Evolutionary conservation across 1,139 yeast genomes (phyloP).

Genomic region (Candida tetrigidarum): DNA sequence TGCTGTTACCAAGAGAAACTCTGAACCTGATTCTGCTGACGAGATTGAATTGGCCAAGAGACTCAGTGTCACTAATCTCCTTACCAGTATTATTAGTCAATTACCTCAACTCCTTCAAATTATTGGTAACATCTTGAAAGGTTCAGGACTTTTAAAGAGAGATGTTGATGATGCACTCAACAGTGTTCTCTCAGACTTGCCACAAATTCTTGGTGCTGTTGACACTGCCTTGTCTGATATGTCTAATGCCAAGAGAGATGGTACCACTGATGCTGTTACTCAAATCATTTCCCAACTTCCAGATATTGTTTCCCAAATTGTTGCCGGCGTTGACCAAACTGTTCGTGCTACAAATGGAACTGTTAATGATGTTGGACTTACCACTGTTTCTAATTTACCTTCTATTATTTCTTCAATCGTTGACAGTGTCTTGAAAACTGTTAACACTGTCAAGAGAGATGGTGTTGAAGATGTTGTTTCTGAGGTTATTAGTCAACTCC

Average conservation of each 20-base stretch:
- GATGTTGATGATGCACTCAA: slow-evolving; percentile 5
- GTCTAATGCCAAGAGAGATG: slow-evolving; percentile 4
- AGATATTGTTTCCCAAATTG: slow-evolving; percentile 4
- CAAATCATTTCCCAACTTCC: slow-evolving; percentile 1
- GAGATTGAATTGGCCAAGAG: slow-evolving; percentile 3
- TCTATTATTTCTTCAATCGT: neutral
- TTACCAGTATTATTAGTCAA: neutral
- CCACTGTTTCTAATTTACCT: neutral
- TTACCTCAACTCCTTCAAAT: slow-evolving; percentile 1
- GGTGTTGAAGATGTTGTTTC: slow-evolving; percentile 5
- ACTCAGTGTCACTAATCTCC: neutral
- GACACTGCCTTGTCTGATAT: neutral
- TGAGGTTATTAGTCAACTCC: neutral
- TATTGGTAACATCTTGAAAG: slow-evolving; percentile 1
- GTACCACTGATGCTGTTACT: neutral
- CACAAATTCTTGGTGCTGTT: slow-evolving; percentile 1
- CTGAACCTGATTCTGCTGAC: neutral
- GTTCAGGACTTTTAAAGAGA: neutral
- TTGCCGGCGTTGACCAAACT: slow-evolving; percentile 5
- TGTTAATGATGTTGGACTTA: slow-evolving; percentile 1
- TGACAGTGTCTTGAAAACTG: neutral
- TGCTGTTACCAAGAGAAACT: neutral
- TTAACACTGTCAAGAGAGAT: slow-evolving; percentile 3
- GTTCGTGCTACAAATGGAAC: neutral
- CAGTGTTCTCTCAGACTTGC: slow-evolving; percentile 4